Conservation (phyloP, 176 grass and related monocot genomes). For the Bromus sterilis region DNA sequence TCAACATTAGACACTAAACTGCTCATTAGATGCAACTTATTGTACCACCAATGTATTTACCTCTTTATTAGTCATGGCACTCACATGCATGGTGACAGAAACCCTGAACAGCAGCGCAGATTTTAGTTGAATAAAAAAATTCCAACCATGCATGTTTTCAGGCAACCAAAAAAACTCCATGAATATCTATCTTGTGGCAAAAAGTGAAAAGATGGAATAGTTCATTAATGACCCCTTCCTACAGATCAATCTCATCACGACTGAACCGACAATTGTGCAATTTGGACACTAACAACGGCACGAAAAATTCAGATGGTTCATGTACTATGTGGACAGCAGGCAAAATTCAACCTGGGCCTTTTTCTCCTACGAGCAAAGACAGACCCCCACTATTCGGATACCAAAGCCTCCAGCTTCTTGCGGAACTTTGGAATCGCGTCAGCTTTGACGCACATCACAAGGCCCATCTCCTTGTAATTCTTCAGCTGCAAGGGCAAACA, state of each 20-base stretch:
- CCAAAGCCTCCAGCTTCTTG: slow-evolving; percentile 37
- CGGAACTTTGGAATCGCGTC: slow-evolving; percentile 47
- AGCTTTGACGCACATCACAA: slow-evolving; percentile 64
- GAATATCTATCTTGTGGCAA: not conserved
- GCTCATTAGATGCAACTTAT: no score
- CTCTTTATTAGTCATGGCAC: no score
- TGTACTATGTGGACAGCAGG: not conserved
- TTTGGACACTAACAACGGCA: not conserved
- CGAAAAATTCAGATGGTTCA: not conserved
- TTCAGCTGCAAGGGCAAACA: slow-evolving; percentile 54
- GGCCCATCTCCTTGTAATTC: slow-evolving; percentile 70
- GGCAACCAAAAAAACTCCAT: not conserved
- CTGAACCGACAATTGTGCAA: not conserved
- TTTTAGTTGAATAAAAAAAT: no score
- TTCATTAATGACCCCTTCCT: not conserved
- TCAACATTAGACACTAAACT: no score
- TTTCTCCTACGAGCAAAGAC: not conserved
- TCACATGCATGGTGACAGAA: no score
- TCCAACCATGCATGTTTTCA: no score
- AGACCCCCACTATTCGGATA: slow-evolving; percentile 19
- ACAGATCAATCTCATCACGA: not conserved
- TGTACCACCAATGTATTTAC: no score
- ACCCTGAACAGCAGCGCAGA: no score
- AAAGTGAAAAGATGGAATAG: not conserved
- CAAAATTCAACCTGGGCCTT: not conserved